phyloP scores from a whole-genome alignment of 805 yeast species.

The Candida peoriensis region DNA sequence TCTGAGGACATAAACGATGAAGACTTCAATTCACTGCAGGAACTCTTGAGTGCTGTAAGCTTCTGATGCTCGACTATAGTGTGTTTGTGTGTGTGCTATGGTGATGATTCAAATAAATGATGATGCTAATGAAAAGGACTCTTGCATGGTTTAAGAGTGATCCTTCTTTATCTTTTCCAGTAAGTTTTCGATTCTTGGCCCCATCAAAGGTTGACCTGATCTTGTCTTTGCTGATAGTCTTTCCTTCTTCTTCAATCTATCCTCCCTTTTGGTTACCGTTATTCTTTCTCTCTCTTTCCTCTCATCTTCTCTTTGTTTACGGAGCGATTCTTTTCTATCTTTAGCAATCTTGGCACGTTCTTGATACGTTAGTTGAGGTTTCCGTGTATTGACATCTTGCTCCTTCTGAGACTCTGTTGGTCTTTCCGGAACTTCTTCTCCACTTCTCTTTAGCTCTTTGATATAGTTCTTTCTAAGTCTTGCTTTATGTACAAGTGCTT shows the following conservation, averaged over 20 bases:
- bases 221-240: slow-evolving; percentile 50
- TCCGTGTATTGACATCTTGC: slow-evolving; percentile 4
- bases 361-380: slow-evolving; percentile 27
- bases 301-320: slow-evolving; percentile 30
- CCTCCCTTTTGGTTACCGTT: slow-evolving; percentile 35
- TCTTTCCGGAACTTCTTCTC: slow-evolving; percentile 47
- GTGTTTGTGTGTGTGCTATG: too few species aligned
- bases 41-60: too few species aligned
- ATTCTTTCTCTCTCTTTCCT: slow-evolving; percentile 34
- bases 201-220: slow-evolving; percentile 87
- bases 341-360: slow-evolving; percentile 31
- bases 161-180: slow-evolving; percentile 70
- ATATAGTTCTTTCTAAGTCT: slow-evolving; percentile 76
- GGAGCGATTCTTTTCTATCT: slow-evolving; percentile 29
- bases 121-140: too few species aligned
- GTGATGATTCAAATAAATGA: too few species aligned
- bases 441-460: slow-evolving; percentile 72
- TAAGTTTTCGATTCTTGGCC: slow-evolving; percentile 74
- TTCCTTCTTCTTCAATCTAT: slow-evolving; percentile 40
- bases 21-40: too few species aligned
- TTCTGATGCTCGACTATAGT: too few species aligned
- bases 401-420: slow-evolving; percentile 17
- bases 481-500: slow-evolving; percentile 73
- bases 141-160: slow-evolving; percentile 6
- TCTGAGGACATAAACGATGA: neutral